Conservation (phyloP, 2,329 filamentous ascomycete species). For the Cadophora sp. region DNA sequence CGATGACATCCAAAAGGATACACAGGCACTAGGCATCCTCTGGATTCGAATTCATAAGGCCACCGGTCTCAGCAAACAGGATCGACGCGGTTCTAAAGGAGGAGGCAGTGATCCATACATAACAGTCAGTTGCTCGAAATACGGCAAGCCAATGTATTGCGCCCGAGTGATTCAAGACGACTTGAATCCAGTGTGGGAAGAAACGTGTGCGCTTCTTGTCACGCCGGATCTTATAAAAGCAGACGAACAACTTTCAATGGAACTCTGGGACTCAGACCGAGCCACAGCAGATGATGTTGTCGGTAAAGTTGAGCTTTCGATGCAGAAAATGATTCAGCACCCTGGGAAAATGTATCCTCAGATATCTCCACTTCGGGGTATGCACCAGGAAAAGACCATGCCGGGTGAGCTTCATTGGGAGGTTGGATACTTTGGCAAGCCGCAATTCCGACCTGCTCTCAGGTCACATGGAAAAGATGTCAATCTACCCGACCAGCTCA, state of each 20-base stretch:
- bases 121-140: conserved; percentile 93
- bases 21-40: conserved; percentile 83
- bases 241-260: conserved; percentile 89
- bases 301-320: conserved; percentile 90
- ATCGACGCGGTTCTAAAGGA: conserved; percentile 78
- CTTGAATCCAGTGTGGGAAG: conserved; percentile 91
- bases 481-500: conserved; percentile 75
- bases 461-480: conserved; percentile 87
- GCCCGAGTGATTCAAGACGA: conserved; percentile 96
- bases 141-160: conserved; percentile 97
- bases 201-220: conserved; percentile 83
- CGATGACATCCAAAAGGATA: conserved; percentile 91
- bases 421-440: conserved; percentile 93
- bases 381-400: conserved; percentile 86
- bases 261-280: conserved; percentile 95
- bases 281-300: conserved; percentile 94
- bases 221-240: conserved; percentile 91
- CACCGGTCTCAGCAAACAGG: conserved; percentile 88
- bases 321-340: conserved; percentile 94
- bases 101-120: conserved; percentile 96
- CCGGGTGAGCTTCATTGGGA: conserved; percentile 96
- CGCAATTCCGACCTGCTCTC: conserved; percentile 82
- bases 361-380: conserved; percentile 80
- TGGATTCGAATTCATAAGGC: conserved; percentile 93
- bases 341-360: conserved; percentile 93